Evolutionary conservation across 805 yeast genomes (phyloP).

Genomic region (Saccharomycopsis sp.): DNA sequence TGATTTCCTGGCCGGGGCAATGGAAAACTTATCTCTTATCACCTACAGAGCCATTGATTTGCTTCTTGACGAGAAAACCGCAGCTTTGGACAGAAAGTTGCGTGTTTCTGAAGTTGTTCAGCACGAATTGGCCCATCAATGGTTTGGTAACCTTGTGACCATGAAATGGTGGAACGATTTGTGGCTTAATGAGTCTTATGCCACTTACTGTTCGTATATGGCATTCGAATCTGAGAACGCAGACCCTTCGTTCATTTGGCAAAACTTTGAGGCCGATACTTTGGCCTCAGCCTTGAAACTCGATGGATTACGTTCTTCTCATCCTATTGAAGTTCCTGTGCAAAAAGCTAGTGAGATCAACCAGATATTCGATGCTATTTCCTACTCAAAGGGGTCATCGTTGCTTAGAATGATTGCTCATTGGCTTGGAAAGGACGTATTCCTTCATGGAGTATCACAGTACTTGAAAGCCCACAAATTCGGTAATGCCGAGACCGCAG

Average conservation of each 20-base stretch:
- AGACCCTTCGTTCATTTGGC: conserved; percentile 86
- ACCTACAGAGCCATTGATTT: conserved; percentile 75
- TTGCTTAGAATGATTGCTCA: conserved; percentile 71
- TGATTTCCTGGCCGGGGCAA: conserved; percentile 82
- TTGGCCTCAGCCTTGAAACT: conserved; percentile 68
- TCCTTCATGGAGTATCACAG: conserved; percentile 72
- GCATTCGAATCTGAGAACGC: conserved; percentile 76
- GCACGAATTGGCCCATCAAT: conserved; percentile 87
- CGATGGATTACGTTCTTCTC: conserved; percentile 77
- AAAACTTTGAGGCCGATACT: conserved; percentile 70
- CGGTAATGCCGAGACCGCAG: conserved; percentile 71
- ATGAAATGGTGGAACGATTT: conserved; percentile 93
- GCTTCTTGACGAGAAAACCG: conserved; percentile 62
- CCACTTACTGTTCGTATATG: conserved; percentile 62
- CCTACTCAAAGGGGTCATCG: conserved; percentile 77
- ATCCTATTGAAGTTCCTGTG: conserved; percentile 81
- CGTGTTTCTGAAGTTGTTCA: conserved; percentile 82
- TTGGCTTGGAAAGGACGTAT: conserved; percentile 73
- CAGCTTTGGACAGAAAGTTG: conserved; percentile 57
- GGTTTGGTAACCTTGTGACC: conserved; percentile 87
- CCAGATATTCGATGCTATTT: conserved; percentile 80
- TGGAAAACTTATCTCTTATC: conserved; percentile 82
- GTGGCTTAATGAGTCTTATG: conserved; percentile 86
- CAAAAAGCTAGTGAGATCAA: conserved; percentile 71
- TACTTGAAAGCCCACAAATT: conserved; percentile 71